Conservation (phyloP, 352 stramenopile species). For the Stramenopiles sp. region DNA sequence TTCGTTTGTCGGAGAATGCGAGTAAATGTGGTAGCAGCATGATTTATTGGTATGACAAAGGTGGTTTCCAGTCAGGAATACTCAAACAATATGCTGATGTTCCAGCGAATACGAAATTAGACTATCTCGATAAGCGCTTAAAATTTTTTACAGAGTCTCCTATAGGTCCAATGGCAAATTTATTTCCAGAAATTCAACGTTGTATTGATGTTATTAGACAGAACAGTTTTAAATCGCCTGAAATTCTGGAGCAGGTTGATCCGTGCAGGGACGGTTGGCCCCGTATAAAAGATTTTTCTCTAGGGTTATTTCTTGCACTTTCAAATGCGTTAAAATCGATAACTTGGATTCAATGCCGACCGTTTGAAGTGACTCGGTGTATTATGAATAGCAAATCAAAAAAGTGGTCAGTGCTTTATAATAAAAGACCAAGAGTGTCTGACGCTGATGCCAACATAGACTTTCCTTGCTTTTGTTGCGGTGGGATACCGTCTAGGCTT, state of each 20-base stretch:
- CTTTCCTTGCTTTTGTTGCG: neutral
- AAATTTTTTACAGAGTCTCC: neutral
- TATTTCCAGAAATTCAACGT: neutral
- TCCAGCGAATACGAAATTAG: constrained; percentile 6
- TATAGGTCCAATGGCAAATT: neutral
- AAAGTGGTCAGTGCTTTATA: neutral
- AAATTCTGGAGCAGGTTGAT: neutral
- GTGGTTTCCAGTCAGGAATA: neutral
- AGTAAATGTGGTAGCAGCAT: neutral
- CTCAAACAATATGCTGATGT: neutral
- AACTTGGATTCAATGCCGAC: neutral
- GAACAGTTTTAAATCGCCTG: neutral
- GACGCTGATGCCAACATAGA: neutral
- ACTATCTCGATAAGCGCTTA: neutral
- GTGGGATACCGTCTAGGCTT: neutral
- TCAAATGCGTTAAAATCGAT: neutral
- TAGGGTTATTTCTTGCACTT: neutral
- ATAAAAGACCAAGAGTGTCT: neutral
- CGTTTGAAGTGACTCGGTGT: neutral
- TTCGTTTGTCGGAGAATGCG: neutral
- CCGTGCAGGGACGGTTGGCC: neutral
- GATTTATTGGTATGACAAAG: constrained; percentile 2
- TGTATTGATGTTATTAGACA: neutral
- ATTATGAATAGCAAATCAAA: neutral
- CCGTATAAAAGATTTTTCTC: neutral